Conservation (phyloP, 2,329 filamentous ascomycete genomes). For the Penicillium verrucosum region DNA sequence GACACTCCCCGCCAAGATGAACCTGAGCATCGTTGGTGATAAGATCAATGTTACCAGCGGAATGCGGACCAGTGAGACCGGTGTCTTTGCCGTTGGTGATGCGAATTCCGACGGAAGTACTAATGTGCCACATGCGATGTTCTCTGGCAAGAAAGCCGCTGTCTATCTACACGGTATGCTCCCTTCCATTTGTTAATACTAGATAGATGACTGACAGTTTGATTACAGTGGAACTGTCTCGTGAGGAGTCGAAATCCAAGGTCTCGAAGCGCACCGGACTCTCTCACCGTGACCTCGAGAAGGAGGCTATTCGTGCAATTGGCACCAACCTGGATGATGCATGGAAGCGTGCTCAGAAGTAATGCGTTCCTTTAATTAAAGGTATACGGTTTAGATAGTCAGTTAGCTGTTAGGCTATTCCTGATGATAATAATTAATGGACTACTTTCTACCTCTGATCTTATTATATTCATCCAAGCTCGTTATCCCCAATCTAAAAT, state of each 20-base stretch:
- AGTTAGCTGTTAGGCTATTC: background rate
- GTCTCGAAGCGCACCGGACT: constrained; percentile 29
- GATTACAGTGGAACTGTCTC: constrained; percentile 32
- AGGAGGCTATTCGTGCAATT: constrained; percentile 29
- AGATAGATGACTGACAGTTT: background rate
- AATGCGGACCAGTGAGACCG: constrained; percentile 51
- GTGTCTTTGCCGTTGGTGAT: constrained; percentile 59
- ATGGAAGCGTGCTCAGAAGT: constrained; percentile 19
- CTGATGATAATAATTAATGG: background rate
- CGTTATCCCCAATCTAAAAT: background rate
- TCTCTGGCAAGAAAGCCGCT: constrained; percentile 56
- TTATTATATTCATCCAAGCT: background rate
- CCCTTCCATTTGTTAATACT: constrained; percentile 1
- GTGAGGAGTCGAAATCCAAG: constrained; percentile 29
- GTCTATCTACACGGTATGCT: constrained; percentile 56
- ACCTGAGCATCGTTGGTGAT: constrained; percentile 46
- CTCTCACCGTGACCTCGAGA: constrained; percentile 24
- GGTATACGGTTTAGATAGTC: background rate
- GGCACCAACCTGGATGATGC: constrained; percentile 31
- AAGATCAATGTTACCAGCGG: constrained; percentile 47
- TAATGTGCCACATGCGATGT: constrained; percentile 62
- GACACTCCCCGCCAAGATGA: constrained; percentile 46
- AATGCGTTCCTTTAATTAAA: background rate
- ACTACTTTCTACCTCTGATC: too few species aligned
- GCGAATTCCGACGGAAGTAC: constrained; percentile 59